Evolutionary conservation across 1,284 basidiomycete genomes (phyloP), one percentile per base, ranked within the genome.

Genomic region (Cutaneotrichosporon sp.): DNA sequence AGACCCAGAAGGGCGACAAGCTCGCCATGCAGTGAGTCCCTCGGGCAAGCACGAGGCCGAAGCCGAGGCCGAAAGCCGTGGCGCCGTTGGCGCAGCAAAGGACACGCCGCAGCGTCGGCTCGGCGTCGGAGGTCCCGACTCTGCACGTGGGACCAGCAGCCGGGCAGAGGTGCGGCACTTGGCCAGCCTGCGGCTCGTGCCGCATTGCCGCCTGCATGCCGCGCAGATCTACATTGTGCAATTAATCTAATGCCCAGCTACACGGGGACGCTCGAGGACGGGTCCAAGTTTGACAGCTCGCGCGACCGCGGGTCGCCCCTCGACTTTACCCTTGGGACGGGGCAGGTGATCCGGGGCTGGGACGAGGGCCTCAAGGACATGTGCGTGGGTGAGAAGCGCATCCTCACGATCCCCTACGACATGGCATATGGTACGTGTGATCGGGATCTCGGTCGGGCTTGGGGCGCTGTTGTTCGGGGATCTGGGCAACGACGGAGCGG

Each of bases 311-410:
- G 80, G 42, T 69, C 79, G 64, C 83, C 84, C 0, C 84, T 85
- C 67, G 81, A 78, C 54, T 83, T 82, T 66, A 80, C 73, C 11
- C 72, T 85, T 56, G 84, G 83, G 10, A 64, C 72, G 0, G 83
- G 83, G 6, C 81, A 82, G 68, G 84, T 85, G 27, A 84, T 85
- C 73, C 72, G 74, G 57, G 78, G 79, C 33, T 80, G 79, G 79
- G 79, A 80, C 59, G 72, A 81, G 67, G 81, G 84, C 18, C 71
- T 85, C 18, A 69, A 82, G 18, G 82, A 83, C 70, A 95, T 97
- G 89, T 97, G 95, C 78, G 75, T 91, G 36, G 84, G 86, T 62
- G 95, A 98, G 83, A 94, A 93, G 83, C 88, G 95, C 50, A 91
- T 84, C n/a, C 84, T 97, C 66, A 92, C 88, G 20, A 94, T 94